Evolutionary conservation across 345 rosid species (phyloP).

Genomic region (Euphorbia pulcherrima): DNA sequence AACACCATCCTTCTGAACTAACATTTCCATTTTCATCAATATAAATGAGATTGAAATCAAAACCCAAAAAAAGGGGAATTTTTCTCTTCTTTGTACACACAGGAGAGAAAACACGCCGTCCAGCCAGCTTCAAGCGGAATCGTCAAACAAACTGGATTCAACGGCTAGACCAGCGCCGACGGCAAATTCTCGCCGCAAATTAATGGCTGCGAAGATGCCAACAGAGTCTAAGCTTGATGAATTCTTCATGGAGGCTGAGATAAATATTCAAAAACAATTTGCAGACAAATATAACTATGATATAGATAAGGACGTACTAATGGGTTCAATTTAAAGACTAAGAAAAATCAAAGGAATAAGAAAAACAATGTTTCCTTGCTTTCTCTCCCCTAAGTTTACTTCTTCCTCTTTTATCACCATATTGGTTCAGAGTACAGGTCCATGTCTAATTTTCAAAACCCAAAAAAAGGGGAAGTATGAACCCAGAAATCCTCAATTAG

Average conservation of each 20-base stretch:
- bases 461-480: too few species aligned
- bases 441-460: too few species aligned
- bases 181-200: conserved; percentile 36
- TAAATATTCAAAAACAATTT: conserved; percentile 35
- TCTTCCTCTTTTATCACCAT: background rate
- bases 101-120: conserved; percentile 44
- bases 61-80: too few species aligned
- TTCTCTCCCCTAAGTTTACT: background rate
- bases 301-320: conserved; percentile 40
- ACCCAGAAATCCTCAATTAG: too few species aligned
- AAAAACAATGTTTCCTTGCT: background rate
- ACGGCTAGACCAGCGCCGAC: conserved; percentile 23
- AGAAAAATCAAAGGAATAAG: background rate
- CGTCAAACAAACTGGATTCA: conserved; percentile 38
- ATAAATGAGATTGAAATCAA: too few species aligned
- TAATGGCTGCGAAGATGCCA: conserved; percentile 35
- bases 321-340: conserved; percentile 49
- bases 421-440: conserved; percentile 24
- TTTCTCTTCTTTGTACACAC: conserved; percentile 8
- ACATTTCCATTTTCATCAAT: too few species aligned
- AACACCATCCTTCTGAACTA: too few species aligned
- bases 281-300: conserved; percentile 49
- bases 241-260: conserved; percentile 61
- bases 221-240: conserved; percentile 55
- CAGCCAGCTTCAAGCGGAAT: conserved; percentile 28